A percentile compares a stretch with the other conserved stretches of the same genome.
phyloP scores from a whole-genome alignment of 495 filamentous ascomycete genomes.

The Neurospora sp. region DNA sequence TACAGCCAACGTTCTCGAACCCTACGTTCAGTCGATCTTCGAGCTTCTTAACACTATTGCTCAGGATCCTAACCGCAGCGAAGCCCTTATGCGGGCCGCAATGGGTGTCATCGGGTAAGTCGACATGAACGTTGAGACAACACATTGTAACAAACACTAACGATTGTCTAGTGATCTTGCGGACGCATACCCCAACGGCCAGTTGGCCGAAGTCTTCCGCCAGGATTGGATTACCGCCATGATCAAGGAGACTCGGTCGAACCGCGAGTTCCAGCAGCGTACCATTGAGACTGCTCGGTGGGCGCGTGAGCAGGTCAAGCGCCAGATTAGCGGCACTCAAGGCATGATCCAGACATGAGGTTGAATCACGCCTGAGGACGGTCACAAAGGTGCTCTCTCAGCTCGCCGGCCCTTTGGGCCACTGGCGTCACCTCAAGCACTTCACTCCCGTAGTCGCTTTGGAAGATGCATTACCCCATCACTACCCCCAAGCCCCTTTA shows the following conservation, averaged over 20 bases:
- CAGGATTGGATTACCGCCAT: conserved; percentile 80
- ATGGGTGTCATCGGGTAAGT: conserved; percentile 96
- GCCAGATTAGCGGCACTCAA: conserved; percentile 55
- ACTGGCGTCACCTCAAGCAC: conserved; percentile 6
- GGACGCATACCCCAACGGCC: conserved; percentile 84
- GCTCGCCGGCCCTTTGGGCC: conserved; percentile 1
- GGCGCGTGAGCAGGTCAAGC: conserved; percentile 95
- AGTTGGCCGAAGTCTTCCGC: conserved; percentile 73
- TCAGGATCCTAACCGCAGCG: conserved; percentile 74
- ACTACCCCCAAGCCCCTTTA: conserved; percentile 6
- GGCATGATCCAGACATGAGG: conserved; percentile 33
- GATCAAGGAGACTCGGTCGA: conserved; percentile 77
- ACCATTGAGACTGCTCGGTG: conserved; percentile 93
- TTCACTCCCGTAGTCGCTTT: conserved; percentile 4
- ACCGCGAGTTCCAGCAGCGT: conserved; percentile 69
- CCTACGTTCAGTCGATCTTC: conserved; percentile 81
- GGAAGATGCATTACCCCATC: conserved; percentile 7
- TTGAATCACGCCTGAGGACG: conserved; percentile 12
- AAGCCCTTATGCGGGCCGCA: conserved; percentile 77
- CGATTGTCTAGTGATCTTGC: conserved; percentile 64
- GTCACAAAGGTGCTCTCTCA: conserved; percentile 7
- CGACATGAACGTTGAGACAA: neutral
- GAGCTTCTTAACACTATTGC: conserved; percentile 73
- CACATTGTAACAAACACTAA: neutral
- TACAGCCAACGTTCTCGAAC: conserved; percentile 57